Evolutionary conservation across 2,329 filamentous ascomycete species (phyloP), one percentile per base, ranked within the genome.

Genomic region (Dothideomycetes sp.): DNA sequence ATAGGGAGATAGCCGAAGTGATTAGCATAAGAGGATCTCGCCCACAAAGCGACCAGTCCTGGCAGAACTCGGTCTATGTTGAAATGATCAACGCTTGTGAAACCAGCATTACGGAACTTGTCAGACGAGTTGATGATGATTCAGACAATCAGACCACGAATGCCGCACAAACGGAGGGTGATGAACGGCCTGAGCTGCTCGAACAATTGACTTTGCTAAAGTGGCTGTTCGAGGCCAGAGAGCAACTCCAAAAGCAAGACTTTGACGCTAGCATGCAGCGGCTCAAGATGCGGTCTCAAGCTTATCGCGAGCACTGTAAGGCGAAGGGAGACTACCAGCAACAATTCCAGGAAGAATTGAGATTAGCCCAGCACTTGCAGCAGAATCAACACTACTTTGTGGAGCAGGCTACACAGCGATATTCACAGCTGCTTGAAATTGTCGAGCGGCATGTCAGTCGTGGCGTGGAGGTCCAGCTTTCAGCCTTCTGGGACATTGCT

Each of bases 401-500:
- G 50, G 66, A 96, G 9, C 73, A 76, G 38, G 83, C 87, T 48
- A 75, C 80, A 0, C 66, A 88, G 22, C 79, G 91, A 10, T 79
- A 81, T 15, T 75, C 84, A 49, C 79, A 81, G 16, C 88, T 96
- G 55, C 72, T 84, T 49, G 71, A 73, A 34, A 76, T 91, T 5
- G 77, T 95, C 19, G 86, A 94, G 56, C 73, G 79, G 50, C 91
- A 91, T 40, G 88, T 94, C 16, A 78, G 79, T 15, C 79, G 84
- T 8, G 91, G 89, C 12, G 86, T 96, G 9, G 87, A 95, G 57
- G 76, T 86, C 40, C 91, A 96, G 61, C 73, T 95, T 2, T 88
- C 82, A 8, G 88, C 89, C 0, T 98, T 96, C 59, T 98, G 91
- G 91, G 91, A 98, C 55, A 94, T 96, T 52, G 89, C 88, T 2